phyloP scores from a whole-genome alignment of 371 early-diverging fungal genomes.

The Choanephora cucurbitarum region DNA sequence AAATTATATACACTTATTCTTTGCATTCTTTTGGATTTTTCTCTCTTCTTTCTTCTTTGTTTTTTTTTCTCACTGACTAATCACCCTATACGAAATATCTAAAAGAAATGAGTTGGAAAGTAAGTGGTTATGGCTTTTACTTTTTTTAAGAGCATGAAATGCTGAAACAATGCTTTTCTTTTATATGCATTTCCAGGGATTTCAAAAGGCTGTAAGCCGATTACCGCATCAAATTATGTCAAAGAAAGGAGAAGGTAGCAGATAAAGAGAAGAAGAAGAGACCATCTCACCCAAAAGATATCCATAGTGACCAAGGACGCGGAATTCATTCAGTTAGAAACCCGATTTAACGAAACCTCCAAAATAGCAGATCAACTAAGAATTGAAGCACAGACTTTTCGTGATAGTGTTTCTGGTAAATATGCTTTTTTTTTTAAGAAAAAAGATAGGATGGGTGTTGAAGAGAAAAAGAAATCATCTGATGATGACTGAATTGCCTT shows the following conservation, averaged over 20 bases:
- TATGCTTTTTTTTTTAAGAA: background rate
- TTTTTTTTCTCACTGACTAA: background rate
- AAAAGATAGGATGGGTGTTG: background rate
- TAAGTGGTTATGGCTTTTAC: too few species aligned
- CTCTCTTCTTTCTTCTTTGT: background rate
- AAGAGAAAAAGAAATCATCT: background rate
- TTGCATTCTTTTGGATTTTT: too few species aligned
- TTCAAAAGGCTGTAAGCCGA: conserved; percentile 36
- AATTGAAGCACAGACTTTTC: conserved; percentile 72
- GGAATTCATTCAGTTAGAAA: conserved; percentile 67
- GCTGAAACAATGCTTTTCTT: background rate
- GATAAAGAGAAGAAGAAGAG: background rate
- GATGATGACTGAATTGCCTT: too few species aligned
- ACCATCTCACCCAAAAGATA: background rate
- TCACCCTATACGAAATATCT: too few species aligned
- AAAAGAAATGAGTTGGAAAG: conserved; percentile 23
- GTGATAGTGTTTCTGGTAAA: conserved; percentile 70
- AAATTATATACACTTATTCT: background rate
- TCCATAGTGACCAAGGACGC: conserved; percentile 65
- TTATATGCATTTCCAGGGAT: conserved; percentile 14
- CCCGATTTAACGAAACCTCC: conserved; percentile 60
- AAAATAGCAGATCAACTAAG: conserved; percentile 58
- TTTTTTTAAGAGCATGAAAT: too few species aligned
- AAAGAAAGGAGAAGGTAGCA: conserved; percentile 48
- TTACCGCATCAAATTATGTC: conserved; percentile 47